These are phyloP conservation scores for Colletotrichum simmondsii DNA, from an alignment of 2,329 filamentous ascomycete genomes.

Conservation along the genomic window DNA sequence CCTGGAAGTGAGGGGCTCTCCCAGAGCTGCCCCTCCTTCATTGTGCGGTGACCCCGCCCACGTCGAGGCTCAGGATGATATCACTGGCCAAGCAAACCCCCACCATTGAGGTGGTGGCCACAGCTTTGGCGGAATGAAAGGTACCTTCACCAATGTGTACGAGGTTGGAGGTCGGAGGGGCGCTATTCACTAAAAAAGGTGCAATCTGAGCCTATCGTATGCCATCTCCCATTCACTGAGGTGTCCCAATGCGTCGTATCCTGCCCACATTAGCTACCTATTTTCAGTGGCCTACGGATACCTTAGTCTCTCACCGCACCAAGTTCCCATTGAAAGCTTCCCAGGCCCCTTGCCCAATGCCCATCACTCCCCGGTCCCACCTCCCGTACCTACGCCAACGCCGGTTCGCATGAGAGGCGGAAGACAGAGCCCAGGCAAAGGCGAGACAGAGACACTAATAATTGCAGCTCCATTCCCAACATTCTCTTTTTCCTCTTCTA, in stretches of 20 bases:
- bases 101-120: constrained; percentile 16
- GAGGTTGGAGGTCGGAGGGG: not conserved
- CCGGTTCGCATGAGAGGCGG: not conserved
- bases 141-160: not conserved
- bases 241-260: not conserved
- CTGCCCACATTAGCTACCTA: not conserved
- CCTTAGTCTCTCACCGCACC: constrained; percentile 16
- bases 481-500: constrained; percentile 28
- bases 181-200: not conserved
- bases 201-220: constrained; percentile 13
- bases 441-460: not conserved
- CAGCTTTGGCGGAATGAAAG: not conserved
- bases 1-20: constrained; percentile 22
- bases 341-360: constrained; percentile 1
- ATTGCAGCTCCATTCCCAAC: constrained; percentile 32
- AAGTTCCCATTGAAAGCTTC: constrained; percentile 1
- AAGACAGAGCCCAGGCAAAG: not conserved
- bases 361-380: not conserved
- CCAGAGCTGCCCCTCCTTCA: constrained; percentile 26
- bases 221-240: constrained; percentile 9
- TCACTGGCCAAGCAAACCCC: constrained; percentile 30
- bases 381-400: constrained; percentile 4
- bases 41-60: constrained; percentile 18
- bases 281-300: not conserved
- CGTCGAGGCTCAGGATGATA: constrained; percentile 27